A percentile compares a stretch with the other conserved stretches of the same genome.
These are phyloP conservation scores for Mortierella claussenii DNA, from an alignment of 192 early-diverging fungal species.

Conservation along the genomic window DNA sequence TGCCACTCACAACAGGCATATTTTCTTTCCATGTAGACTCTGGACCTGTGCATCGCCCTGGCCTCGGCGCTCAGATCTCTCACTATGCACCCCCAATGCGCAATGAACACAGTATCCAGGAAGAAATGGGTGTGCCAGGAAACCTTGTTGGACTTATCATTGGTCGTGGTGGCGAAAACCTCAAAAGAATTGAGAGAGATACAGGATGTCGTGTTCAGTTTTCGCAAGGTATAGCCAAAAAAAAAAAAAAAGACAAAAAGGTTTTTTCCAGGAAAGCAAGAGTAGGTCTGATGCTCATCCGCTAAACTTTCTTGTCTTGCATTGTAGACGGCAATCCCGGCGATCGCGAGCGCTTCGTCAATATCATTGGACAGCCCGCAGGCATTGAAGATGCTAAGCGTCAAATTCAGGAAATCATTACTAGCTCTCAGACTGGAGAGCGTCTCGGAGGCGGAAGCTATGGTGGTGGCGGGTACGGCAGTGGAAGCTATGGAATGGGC, in stretches of 20 bases:
- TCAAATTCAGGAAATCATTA: conserved; percentile 64
- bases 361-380: conserved; percentile 57
- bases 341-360: conserved; percentile 60
- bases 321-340: conserved; percentile 56
- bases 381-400: conserved; percentile 62
- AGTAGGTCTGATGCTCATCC: too few species aligned
- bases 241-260: too few species aligned
- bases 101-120: conserved; percentile 48
- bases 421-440: conserved; percentile 52
- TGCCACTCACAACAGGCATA: neutral
- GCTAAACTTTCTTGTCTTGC: too few species aligned
- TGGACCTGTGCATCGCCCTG: conserved; percentile 42
- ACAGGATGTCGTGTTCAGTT: conserved; percentile 82
- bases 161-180: conserved; percentile 80
- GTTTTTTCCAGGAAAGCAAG: too few species aligned
- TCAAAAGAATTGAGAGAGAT: conserved; percentile 79
- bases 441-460: conserved; percentile 11
- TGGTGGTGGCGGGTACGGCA: conserved; percentile 26
- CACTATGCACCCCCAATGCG: conserved; percentile 48
- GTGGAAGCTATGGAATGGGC: conserved; percentile 22
- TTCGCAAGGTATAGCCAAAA: conserved; percentile 62
- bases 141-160: conserved; percentile 84
- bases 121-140: conserved; percentile 70
- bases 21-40: conserved; percentile 29
- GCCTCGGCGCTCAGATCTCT: conserved; percentile 31